Evolutionary conservation across 495 filamentous ascomycete genomes (phyloP), one percentile per base, ranked within the genome.

Genomic region (Podospora appendiculata): DNA sequence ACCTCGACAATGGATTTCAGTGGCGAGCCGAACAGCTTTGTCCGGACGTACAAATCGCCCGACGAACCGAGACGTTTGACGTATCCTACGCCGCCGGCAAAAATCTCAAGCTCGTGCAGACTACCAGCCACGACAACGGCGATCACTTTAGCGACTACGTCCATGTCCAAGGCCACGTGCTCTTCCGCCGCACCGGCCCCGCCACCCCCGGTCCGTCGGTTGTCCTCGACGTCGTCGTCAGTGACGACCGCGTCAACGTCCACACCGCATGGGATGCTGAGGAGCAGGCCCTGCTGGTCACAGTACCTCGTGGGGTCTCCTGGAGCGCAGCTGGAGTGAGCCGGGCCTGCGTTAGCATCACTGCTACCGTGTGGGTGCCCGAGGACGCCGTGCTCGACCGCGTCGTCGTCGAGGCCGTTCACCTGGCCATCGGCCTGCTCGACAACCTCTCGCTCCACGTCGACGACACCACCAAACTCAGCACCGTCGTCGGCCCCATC

Each of bases 361-460:
- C 58, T 11, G 57, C 59, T 12, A 77, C 72, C 9, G 56, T 70
- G 40, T 75, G 71, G 70, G 67, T 74, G 0, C 73, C 74, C 40
- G 54, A 58, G 18, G 52, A 54, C 42, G 62, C 56, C 2, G 45
- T 44, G 14, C 62, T 76, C 6, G 47, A 58, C 3, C 44, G 9
- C 1, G 55, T 77, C 12, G 11, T n/a, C 8, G 32, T 73, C 32
- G 35, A 61, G 12, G 50, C 57, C 9, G 41, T 65, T 12, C 70
- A 73, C 13, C 69, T 77, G 7, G 67, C 63, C 47, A 58, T 76
- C 32, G 42, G 61, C 6, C 51, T 76, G 1, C 44, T 72, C 10
- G 68, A 74, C 56, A 70, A 73, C 52, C 47, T 77, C 17, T 76
- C 45, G 41, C 45, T 66, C 1, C 33, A 51, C 34, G 60, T 72